Evolutionary conservation across 805 yeast genomes (phyloP).

Genomic region (Suhomyces vadensis): DNA sequence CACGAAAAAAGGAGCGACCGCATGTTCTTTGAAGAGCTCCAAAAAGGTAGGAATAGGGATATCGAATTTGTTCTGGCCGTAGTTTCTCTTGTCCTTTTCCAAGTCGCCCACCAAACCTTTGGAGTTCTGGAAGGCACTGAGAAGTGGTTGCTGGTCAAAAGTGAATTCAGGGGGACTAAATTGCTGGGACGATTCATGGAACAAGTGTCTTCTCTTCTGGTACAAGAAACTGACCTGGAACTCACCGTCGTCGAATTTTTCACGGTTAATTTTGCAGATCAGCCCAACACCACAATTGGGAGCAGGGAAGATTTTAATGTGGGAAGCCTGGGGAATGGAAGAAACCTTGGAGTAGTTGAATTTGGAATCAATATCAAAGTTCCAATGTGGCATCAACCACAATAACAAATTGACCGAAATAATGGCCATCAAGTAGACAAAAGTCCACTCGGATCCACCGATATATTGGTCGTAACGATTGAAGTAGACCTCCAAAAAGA

Average conservation of each 20-base stretch:
- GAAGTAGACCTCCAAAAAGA: slow-evolving; percentile 63
- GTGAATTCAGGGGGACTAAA: slow-evolving; percentile 85
- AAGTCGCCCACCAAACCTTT: slow-evolving; percentile 60
- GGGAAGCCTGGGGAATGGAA: slow-evolving; percentile 61
- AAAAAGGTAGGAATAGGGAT: slow-evolving; percentile 91
- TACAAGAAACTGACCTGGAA: slow-evolving; percentile 72
- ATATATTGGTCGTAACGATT: slow-evolving; percentile 77
- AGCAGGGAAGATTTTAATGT: slow-evolving; percentile 75
- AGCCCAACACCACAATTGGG: slow-evolving; percentile 86
- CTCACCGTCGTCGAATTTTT: slow-evolving; percentile 54
- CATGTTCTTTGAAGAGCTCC: slow-evolving; percentile 94
- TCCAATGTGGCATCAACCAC: slow-evolving; percentile 95
- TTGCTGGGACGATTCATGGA: slow-evolving; percentile 48
- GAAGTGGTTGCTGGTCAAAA: slow-evolving; percentile 58
- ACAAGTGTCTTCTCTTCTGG: slow-evolving; percentile 89
- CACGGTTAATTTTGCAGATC: slow-evolving; percentile 63
- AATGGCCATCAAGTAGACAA: slow-evolving; percentile 76
- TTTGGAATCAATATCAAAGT: slow-evolving; percentile 61
- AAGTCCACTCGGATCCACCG: slow-evolving; percentile 94
- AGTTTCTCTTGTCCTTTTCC: slow-evolving; percentile 51
- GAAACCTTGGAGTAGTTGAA: slow-evolving; percentile 66
- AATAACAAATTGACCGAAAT: slow-evolving; percentile 72
- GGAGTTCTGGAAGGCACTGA: slow-evolving; percentile 55
- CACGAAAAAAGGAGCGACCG: slow-evolving; percentile 96
- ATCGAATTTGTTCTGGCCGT: slow-evolving; percentile 87